phyloP scores from a whole-genome alignment of 2,329 filamentous ascomycete genomes.

The Phaeosphaeriaceae sp. region DNA sequence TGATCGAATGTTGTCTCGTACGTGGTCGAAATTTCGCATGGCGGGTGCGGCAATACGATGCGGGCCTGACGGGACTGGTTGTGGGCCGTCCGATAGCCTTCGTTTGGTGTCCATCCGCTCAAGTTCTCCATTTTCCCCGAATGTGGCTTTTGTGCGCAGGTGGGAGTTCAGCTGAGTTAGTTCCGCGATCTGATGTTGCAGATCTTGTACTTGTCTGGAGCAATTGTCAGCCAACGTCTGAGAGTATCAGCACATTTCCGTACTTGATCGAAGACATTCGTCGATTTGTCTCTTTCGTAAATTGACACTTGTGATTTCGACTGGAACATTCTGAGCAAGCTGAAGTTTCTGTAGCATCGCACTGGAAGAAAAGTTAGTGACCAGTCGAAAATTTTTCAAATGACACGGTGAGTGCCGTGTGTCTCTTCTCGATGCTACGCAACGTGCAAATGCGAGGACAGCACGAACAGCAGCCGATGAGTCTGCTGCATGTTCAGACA shows the following conservation, averaged over 20 bases:
- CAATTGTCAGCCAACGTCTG: constrained; percentile 17
- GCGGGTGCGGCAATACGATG: constrained; percentile 66
- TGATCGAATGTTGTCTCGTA: constrained; percentile 74
- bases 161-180: constrained; percentile 81
- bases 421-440: neutral
- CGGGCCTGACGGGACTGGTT: constrained; percentile 13
- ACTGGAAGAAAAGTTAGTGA: constrained; percentile 58
- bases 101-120: constrained; percentile 49
- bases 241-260: constrained; percentile 26
- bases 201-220: constrained; percentile 85
- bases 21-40: constrained; percentile 74
- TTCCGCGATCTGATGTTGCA: constrained; percentile 87
- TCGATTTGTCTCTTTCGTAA: constrained; percentile 98
- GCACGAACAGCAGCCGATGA: neutral
- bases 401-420: neutral
- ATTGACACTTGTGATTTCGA: constrained; percentile 95
- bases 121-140: constrained; percentile 56
- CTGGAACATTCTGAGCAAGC: constrained; percentile 98
- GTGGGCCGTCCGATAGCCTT: constrained; percentile 52
- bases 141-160: constrained; percentile 70
- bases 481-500: neutral
- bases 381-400: neutral
- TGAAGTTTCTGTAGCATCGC: constrained; percentile 93
- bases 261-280: constrained; percentile 98
- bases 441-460: neutral